Evolutionary conservation across 768 basidiomycete species (phyloP).

Genomic region (Guyanaporus albipodus): DNA sequence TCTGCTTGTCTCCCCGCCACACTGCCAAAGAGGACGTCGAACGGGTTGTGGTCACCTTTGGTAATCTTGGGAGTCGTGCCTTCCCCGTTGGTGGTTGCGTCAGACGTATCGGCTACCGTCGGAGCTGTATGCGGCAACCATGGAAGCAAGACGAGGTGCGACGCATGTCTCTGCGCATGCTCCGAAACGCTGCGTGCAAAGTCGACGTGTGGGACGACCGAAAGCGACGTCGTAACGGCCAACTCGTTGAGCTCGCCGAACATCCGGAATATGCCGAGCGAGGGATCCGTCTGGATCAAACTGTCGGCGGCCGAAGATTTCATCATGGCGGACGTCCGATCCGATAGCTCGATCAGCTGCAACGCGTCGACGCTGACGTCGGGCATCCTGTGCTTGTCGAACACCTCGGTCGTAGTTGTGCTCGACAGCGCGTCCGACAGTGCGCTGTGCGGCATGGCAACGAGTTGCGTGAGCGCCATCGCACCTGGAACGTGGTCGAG

Average conservation of each 20-base stretch:
- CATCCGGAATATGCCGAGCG: slow-evolving; percentile 70
- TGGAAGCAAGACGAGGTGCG: slow-evolving; percentile 78
- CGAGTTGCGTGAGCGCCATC: slow-evolving; percentile 85
- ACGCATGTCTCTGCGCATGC: slow-evolving; percentile 52
- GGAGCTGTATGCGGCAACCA: slow-evolving; percentile 55
- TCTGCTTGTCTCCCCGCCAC: slow-evolving; percentile 25
- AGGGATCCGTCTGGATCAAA: slow-evolving; percentile 65
- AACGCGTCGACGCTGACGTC: slow-evolving; percentile 64
- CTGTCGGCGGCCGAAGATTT: slow-evolving; percentile 61
- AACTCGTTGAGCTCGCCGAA: slow-evolving; percentile 72
- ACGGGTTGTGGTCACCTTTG: slow-evolving; percentile 49
- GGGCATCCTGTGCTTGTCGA: slow-evolving; percentile 12
- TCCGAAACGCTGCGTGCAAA: slow-evolving; percentile 66
- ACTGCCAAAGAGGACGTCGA: slow-evolving; percentile 59
- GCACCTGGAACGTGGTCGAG: slow-evolving; percentile 85
- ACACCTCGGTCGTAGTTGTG: slow-evolving; percentile 2
- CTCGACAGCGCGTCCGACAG: slow-evolving; percentile 7
- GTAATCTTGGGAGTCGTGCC: slow-evolving; percentile 7
- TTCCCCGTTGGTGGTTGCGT: neutral
- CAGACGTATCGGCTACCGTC: slow-evolving; percentile 1
- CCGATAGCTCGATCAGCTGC: slow-evolving; percentile 79
- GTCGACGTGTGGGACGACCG: slow-evolving; percentile 75
- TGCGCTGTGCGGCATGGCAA: slow-evolving; percentile 42
- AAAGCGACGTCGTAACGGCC: slow-evolving; percentile 57
- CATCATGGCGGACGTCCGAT: slow-evolving; percentile 64